phyloP scores from a whole-genome alignment of 148 eudicot genomes.

The Silene uniflora region DNA sequence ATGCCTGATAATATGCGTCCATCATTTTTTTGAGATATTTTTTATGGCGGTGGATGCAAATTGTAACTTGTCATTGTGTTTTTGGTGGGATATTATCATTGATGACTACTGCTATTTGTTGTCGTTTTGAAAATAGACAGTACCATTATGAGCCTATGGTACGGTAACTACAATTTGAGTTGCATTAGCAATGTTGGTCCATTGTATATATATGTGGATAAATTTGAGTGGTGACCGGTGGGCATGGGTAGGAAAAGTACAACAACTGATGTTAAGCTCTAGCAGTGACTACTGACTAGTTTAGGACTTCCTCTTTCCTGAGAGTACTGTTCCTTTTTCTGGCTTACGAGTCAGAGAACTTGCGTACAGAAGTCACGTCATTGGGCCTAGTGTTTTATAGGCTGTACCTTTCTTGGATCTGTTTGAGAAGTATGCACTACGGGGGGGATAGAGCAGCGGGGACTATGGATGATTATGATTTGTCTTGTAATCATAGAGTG shows the following conservation, averaged over 20 bases:
- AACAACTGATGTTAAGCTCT: not conserved
- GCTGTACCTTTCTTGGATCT: not conserved
- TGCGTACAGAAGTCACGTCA: not conserved
- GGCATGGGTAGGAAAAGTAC: not conserved
- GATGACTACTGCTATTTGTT: not conserved
- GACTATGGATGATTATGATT: not conserved
- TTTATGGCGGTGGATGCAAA: not conserved
- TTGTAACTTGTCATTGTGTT: not conserved
- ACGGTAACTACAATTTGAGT: not conserved
- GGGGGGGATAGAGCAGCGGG: not conserved
- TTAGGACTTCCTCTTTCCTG: not conserved
- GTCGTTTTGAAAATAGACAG: constrained; percentile 1
- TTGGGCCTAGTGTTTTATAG: not conserved
- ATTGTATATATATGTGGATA: not conserved
- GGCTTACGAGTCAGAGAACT: not conserved
- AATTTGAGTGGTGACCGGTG: not conserved
- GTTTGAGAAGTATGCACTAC: not conserved
- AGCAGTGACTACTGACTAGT: no score
- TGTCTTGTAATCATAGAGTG: not conserved
- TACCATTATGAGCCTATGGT: not conserved
- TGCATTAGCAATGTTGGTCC: not conserved
- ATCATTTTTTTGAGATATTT: not conserved
- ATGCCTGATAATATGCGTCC: not conserved
- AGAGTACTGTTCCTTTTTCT: not conserved
- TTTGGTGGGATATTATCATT: not conserved